phyloP scores from a whole-genome alignment of 2,329 filamentous ascomycete species.

The Tolypocladium guangdongense region DNA sequence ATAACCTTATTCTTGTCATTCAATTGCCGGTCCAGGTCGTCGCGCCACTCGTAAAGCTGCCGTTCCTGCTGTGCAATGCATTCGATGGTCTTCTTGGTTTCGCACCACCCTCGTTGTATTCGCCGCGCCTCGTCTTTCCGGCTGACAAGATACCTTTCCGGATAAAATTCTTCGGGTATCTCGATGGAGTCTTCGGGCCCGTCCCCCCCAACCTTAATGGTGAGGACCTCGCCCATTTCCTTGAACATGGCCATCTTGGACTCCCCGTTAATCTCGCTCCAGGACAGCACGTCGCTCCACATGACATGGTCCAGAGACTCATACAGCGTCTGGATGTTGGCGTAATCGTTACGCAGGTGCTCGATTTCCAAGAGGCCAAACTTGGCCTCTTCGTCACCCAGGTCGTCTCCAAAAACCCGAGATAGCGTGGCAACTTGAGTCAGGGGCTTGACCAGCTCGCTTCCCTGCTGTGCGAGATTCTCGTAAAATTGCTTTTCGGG shows the following conservation, averaged over 20 bases:
- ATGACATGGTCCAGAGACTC: slow-evolving; percentile 37
- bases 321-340: slow-evolving; percentile 31
- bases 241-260: slow-evolving; percentile 32
- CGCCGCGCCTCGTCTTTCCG: slow-evolving; percentile 34
- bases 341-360: slow-evolving; percentile 24
- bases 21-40: slow-evolving; percentile 13
- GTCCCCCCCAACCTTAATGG: slow-evolving; percentile 31
- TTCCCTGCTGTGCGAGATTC: slow-evolving; percentile 21
- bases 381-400: slow-evolving; percentile 21
- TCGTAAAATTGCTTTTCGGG: slow-evolving; percentile 34
- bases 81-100: slow-evolving; percentile 17
- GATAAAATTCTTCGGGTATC: slow-evolving; percentile 40
- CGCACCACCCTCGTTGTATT: slow-evolving; percentile 28
- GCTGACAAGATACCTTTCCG: slow-evolving; percentile 39
- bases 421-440: slow-evolving; percentile 19
- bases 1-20: slow-evolving; percentile 20
- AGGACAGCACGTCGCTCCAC: slow-evolving; percentile 32
- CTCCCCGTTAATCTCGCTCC: slow-evolving; percentile 21
- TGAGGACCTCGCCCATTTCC: slow-evolving; percentile 39
- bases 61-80: slow-evolving; percentile 14
- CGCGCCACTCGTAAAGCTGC: slow-evolving; percentile 15
- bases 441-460: slow-evolving; percentile 17
- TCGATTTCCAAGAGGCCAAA: slow-evolving; percentile 33
- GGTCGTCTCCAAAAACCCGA: slow-evolving; percentile 16
- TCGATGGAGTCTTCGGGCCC: slow-evolving; percentile 33